A percentile compares a stretch with the other conserved stretches of the same genome.
These are phyloP conservation scores for Bondarzewia mesenterica DNA, from an alignment of 1,284 basidiomycete genomes.

Conservation along the genomic window DNA sequence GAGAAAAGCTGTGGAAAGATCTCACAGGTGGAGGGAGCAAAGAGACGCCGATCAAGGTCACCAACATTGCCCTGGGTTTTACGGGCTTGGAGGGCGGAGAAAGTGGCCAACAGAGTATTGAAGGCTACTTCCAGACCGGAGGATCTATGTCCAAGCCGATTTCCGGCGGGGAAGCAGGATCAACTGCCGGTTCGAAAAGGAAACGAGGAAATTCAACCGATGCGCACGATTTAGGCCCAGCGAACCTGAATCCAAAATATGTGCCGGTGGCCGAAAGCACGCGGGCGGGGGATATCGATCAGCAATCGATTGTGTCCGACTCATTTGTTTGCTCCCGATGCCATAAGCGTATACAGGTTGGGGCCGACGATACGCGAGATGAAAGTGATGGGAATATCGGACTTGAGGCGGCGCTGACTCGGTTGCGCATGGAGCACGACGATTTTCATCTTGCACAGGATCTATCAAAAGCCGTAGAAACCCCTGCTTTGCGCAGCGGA, in stretches of 20 bases:
- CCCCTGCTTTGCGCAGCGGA: constrained; percentile 3
- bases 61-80: constrained; percentile 73
- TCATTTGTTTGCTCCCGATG: constrained; percentile 50
- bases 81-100: constrained; percentile 78
- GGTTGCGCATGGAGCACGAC: constrained; percentile 63
- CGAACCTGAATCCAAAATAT: background rate
- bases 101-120: constrained; percentile 78
- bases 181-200: constrained; percentile 12
- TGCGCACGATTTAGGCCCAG: background rate
- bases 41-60: constrained; percentile 51
- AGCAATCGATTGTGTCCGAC: background rate
- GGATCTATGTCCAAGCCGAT: constrained; percentile 22
- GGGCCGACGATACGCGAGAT: constrained; percentile 13
- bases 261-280: background rate
- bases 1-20: constrained; percentile 84
- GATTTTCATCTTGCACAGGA: constrained; percentile 86
- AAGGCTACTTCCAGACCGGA: constrained; percentile 63
- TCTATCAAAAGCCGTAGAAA: constrained; percentile 32
- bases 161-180: background rate
- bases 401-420: constrained; percentile 32
- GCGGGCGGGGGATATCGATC: background rate
- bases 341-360: constrained; percentile 30
- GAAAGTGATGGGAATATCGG: constrained; percentile 14
- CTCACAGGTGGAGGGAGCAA: constrained; percentile 42
- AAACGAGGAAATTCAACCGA: constrained; percentile 11